These are phyloP conservation scores for Pontederia paniculata DNA, from an alignment of 176 grass and related monocot genomes.

Conservation along the genomic window DNA sequence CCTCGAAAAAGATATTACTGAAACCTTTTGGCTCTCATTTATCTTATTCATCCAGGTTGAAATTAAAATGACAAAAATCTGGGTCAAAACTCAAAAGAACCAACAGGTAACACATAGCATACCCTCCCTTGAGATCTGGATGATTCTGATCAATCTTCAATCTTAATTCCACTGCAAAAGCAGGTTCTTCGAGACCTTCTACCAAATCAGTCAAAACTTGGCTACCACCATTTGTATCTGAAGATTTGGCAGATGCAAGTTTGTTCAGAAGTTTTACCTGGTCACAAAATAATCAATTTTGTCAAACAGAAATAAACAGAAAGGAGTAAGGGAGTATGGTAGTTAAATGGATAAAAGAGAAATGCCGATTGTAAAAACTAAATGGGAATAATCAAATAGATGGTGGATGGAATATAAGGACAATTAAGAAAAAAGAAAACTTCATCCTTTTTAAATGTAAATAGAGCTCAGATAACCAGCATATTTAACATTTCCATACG, in stretches of 20 bases:
- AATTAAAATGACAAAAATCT: background rate
- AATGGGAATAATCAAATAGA: too few relatives aligned
- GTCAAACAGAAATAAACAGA: constrained; percentile 1
- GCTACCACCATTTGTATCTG: constrained; percentile 43
- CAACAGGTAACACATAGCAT: constrained; percentile 23
- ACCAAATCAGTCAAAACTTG: constrained; percentile 82
- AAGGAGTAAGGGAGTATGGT: background rate
- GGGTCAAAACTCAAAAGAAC: background rate
- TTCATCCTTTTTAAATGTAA: too few relatives aligned
- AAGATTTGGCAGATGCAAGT: constrained; percentile 62
- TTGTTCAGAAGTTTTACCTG: constrained; percentile 98
- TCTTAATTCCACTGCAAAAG: constrained; percentile 58
- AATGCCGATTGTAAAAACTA: too few relatives aligned
- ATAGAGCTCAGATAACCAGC: too few relatives aligned
- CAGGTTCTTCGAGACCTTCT: constrained; percentile 74
- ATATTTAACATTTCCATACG: too few relatives aligned
- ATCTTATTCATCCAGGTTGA: background rate
- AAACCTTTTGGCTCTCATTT: too few relatives aligned
- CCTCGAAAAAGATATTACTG: too few relatives aligned
- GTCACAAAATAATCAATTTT: background rate
- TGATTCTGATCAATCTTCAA: constrained; percentile 93
- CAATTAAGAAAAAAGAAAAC: too few relatives aligned
- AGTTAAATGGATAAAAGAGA: background rate
- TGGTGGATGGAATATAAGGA: too few relatives aligned
- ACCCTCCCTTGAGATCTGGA: constrained; percentile 76